These are phyloP conservation scores for Boletus sensibilis DNA, from an alignment of 768 basidiomycete species.

Conservation along the genomic window DNA sequence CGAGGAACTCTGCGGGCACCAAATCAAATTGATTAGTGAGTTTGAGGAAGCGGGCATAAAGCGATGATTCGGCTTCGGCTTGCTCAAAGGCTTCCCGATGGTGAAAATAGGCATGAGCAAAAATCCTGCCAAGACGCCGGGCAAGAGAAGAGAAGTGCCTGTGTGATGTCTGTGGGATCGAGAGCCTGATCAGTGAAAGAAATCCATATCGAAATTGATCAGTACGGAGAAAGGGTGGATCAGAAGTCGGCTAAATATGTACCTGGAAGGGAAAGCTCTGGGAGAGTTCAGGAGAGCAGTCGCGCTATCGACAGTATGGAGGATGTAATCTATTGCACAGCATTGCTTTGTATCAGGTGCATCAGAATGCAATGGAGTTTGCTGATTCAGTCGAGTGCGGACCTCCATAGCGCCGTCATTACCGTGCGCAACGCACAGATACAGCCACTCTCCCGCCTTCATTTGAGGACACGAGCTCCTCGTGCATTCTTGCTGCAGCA, in stretches of 20 bases:
- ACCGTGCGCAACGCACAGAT: slow-evolving; percentile 93
- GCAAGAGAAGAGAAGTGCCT: slow-evolving; percentile 90
- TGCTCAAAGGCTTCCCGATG: slow-evolving; percentile 90
- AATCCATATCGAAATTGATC: slow-evolving; percentile 7
- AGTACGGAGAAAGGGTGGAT: slow-evolving; percentile 22
- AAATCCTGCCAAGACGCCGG: slow-evolving; percentile 89
- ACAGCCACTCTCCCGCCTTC: slow-evolving; percentile 99
- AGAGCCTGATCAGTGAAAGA: slow-evolving; percentile 50
- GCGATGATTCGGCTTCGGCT: slow-evolving; percentile 84
- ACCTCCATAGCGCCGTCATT: slow-evolving; percentile 88
- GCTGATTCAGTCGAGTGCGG: slow-evolving; percentile 17
- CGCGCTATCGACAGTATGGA: slow-evolving; percentile 90
- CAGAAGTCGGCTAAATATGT: slow-evolving; percentile 21
- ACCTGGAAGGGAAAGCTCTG: slow-evolving; percentile 91
- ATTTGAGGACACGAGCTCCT: slow-evolving; percentile 89
- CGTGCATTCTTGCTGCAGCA: slow-evolving; percentile 84
- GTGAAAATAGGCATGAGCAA: slow-evolving; percentile 95
- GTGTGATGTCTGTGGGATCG: slow-evolving; percentile 75
- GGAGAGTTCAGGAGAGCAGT: slow-evolving; percentile 90
- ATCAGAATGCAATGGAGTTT: slow-evolving; percentile 18
- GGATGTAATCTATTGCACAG: slow-evolving; percentile 95
- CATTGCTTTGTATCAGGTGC: slow-evolving; percentile 61
- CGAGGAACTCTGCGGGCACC: slow-evolving; percentile 79
- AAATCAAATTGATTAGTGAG: slow-evolving; percentile 78
- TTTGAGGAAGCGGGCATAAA: slow-evolving; percentile 87